phyloP scores from a whole-genome alignment of 2,329 filamentous ascomycete species.

The Diaporthe aspalathi region DNA sequence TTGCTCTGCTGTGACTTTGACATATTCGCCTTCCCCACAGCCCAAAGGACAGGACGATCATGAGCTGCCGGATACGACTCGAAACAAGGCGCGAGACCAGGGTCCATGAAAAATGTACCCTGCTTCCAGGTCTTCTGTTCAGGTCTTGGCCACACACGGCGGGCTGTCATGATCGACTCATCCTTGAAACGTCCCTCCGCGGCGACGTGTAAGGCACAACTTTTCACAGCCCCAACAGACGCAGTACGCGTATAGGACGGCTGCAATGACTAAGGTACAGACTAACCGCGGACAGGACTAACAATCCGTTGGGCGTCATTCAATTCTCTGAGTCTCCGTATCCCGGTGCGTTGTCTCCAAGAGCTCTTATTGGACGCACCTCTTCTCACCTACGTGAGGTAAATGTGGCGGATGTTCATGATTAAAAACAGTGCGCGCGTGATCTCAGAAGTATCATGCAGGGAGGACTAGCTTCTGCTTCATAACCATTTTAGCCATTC shows the following conservation, averaged over 20 bases:
- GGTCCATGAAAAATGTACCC: neutral
- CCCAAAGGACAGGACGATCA: constrained; percentile 6
- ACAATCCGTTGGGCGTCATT: constrained; percentile 14
- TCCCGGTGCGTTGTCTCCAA: constrained; percentile 4
- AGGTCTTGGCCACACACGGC: constrained; percentile 10
- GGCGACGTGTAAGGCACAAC: constrained; percentile 12
- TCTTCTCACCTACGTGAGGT: neutral
- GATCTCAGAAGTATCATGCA: constrained; percentile 2
- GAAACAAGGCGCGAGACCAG: constrained; percentile 4
- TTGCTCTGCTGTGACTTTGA: neutral
- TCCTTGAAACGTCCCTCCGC: constrained; percentile 19
- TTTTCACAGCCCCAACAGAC: constrained; percentile 35
- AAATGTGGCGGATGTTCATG: constrained; percentile 1
- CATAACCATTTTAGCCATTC: neutral
- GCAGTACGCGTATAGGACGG: constrained; percentile 7
- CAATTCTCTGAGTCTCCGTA: constrained; percentile 3
- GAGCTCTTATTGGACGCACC: constrained; percentile 11
- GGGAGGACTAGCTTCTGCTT: constrained; percentile 1
- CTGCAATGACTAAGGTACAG: constrained; percentile 23
- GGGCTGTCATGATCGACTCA: constrained; percentile 19
- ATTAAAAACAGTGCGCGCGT: neutral
- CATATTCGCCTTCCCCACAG: constrained; percentile 16
- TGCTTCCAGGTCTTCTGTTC: constrained; percentile 16
- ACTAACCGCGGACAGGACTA: neutral
- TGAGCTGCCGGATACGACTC: constrained; percentile 7